A percentile compares a stretch with the other conserved stretches of the same genome.
These are phyloP conservation scores for Apiospora rasikravindrae DNA, from an alignment of 2,329 filamentous ascomycete species.

Conservation along the genomic window DNA sequence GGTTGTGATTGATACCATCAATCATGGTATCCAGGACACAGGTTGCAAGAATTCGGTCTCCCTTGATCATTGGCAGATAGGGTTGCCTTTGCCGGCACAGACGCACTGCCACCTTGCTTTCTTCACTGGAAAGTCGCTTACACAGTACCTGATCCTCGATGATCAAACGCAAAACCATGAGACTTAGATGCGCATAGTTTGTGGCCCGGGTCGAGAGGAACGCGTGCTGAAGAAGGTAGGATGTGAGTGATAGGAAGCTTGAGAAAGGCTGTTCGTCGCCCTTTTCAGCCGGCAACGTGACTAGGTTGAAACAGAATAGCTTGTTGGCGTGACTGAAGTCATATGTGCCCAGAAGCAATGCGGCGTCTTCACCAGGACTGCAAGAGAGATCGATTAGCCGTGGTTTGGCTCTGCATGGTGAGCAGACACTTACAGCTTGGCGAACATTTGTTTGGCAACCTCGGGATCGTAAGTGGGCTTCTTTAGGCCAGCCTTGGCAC, in stretches of 20 bases:
- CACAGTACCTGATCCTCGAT: constrained; percentile 84
- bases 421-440: constrained; percentile 67
- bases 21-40: constrained; percentile 85
- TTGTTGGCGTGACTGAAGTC: constrained; percentile 96
- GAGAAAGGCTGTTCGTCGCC: constrained; percentile 76
- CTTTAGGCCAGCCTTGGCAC: constrained; percentile 64
- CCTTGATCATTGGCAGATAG: constrained; percentile 75
- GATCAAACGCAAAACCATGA: constrained; percentile 84
- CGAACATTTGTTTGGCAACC: constrained; percentile 81
- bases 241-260: constrained; percentile 84
- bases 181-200: constrained; percentile 82
- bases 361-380: constrained; percentile 80
- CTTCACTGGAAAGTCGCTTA: constrained; percentile 83
- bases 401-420: constrained; percentile 29
- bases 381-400: neutral
- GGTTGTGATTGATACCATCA: constrained; percentile 92
- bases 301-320: constrained; percentile 85
- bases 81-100: constrained; percentile 90
- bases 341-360: constrained; percentile 83
- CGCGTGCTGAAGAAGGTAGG: constrained; percentile 92
- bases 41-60: constrained; percentile 75
- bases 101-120: constrained; percentile 75
- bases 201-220: constrained; percentile 80
- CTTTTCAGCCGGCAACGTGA: constrained; percentile 68
- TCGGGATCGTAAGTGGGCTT: constrained; percentile 72